Evolutionary conservation across 306 rosid genomes (phyloP), one percentile per base, ranked within the genome.

Genomic region (Argentina anserina): DNA sequence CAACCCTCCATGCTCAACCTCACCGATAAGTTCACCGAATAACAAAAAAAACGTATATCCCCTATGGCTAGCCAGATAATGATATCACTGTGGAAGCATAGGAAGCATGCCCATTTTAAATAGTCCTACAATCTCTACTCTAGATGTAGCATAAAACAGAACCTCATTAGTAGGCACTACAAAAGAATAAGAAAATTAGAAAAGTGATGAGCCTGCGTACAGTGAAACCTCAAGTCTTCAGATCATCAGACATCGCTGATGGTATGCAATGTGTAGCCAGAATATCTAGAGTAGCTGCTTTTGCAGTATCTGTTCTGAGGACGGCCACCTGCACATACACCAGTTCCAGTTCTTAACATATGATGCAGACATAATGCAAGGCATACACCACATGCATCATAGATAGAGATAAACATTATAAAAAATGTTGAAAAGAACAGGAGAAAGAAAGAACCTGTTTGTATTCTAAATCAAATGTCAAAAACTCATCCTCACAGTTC

Each of bases 221-320:
- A 66, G 63, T 79, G 53, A 65, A 67, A 66, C 75, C 67, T 88
- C 85, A 89, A 61, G 78, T 70, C 84, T 89, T 90, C 28, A 93
- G 96, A 85, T 93, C 98, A 56, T 87, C 97, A 2, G 98, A 93
- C 87, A 87, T 86, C 9, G 97, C 91, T 20, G 97, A 89, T 26
- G 97, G 88, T 78, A 93, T 86, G 87, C 98, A 87, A 73, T 93
- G 97, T 31, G 96, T 94, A 34, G 96, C 73, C 65, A 94, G 91
- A 82, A 94, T 91, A 80, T 91, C 91, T 21, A 73, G 79, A 9
- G 97, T 94, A 60, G 98, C 94, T 20, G 89, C 90, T 76, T 89
- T 91, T 26, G 98, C 97, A 23, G 88, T 85, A 36, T 81, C 70
- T 11, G 87, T 75, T 46, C 87, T 90, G 78, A 94, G 98, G 63